phyloP scores from a whole-genome alignment of 108 stramenopile genomes.

The Cyclostephanos tholiformis region DNA sequence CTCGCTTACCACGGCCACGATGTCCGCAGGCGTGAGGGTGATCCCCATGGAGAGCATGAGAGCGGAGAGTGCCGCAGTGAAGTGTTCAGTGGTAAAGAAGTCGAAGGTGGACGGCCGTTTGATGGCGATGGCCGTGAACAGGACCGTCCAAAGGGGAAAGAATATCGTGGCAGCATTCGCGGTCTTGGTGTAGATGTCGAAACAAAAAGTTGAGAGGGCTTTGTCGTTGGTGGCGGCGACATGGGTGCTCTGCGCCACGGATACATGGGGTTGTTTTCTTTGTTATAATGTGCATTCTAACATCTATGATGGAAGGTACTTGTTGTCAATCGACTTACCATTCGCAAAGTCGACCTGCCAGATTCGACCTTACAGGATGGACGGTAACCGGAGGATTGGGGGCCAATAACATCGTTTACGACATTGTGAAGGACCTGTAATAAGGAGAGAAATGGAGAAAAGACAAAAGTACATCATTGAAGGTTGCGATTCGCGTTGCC shows the following conservation, averaged over 20 bases:
- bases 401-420: no score
- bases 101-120: slow-evolving; percentile 87
- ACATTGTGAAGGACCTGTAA: no score
- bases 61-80: slow-evolving; percentile 89
- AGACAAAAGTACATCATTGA: no score
- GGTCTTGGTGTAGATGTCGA: slow-evolving; percentile 84
- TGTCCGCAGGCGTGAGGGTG: slow-evolving; percentile 93
- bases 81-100: slow-evolving; percentile 98
- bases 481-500: no score
- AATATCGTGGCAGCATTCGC: slow-evolving; percentile 88
- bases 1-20: slow-evolving; percentile 84
- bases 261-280: no score
- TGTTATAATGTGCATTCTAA: no score
- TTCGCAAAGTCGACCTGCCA: no score
- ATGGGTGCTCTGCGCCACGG: slow-evolving; percentile 6
- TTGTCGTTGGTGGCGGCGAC: slow-evolving; percentile 20
- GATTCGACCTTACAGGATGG: no score
- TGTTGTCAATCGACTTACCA: no score
- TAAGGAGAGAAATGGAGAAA: no score
- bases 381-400: no score
- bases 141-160: slow-evolving; percentile 93
- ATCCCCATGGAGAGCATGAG: slow-evolving; percentile 99
- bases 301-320: no score
- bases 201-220: slow-evolving; percentile 63
- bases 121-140: slow-evolving; percentile 86